A percentile compares a stretch with the other conserved stretches of the same genome.
Conservation (phyloP, 2,329 filamentous ascomycete species). For the Sclerotiophoma versabilis region DNA sequence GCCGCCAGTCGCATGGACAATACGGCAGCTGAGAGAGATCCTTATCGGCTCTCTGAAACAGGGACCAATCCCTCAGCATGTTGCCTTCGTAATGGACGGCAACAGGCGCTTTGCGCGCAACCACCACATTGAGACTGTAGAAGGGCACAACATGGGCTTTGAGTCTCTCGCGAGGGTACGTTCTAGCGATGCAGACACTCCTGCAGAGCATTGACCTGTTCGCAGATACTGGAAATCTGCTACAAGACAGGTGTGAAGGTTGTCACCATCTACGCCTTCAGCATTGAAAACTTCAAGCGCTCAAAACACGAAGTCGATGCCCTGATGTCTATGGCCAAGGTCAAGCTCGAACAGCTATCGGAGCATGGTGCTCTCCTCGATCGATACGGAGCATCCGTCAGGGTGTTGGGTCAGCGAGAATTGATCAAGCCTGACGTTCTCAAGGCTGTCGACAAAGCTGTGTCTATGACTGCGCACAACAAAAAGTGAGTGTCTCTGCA, state of each 20-base stretch:
- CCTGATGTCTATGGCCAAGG: conserved; percentile 96
- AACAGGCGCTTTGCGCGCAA: conserved; percentile 90
- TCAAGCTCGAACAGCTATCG: conserved; percentile 88
- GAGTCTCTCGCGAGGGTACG: conserved; percentile 87
- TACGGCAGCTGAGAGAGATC: conserved; percentile 79
- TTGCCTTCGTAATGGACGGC: conserved; percentile 99
- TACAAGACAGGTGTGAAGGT: conserved; percentile 97
- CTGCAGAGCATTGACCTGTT: background rate
- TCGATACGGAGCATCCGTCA: conserved; percentile 86
- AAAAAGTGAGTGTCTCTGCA: conserved; percentile 65
- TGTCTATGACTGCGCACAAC: conserved; percentile 86
- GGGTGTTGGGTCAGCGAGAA: conserved; percentile 83
- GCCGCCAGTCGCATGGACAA: conserved; percentile 89
- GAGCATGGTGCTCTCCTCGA: conserved; percentile 94
- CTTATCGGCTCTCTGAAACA: conserved; percentile 88
- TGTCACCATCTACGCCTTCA: conserved; percentile 97
- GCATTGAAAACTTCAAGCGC: conserved; percentile 98
- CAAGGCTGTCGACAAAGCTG: conserved; percentile 84
- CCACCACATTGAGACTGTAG: conserved; percentile 93
- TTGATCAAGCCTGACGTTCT: conserved; percentile 87
- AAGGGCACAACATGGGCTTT: conserved; percentile 94
- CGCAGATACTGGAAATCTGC: conserved; percentile 88
- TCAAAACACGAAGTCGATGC: conserved; percentile 96
- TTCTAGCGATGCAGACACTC: conserved; percentile 14
- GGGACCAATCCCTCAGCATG: conserved; percentile 90